These are phyloP conservation scores for Leccinum uliginosum DNA, from an alignment of 768 basidiomycete species.

Conservation along the genomic window DNA sequence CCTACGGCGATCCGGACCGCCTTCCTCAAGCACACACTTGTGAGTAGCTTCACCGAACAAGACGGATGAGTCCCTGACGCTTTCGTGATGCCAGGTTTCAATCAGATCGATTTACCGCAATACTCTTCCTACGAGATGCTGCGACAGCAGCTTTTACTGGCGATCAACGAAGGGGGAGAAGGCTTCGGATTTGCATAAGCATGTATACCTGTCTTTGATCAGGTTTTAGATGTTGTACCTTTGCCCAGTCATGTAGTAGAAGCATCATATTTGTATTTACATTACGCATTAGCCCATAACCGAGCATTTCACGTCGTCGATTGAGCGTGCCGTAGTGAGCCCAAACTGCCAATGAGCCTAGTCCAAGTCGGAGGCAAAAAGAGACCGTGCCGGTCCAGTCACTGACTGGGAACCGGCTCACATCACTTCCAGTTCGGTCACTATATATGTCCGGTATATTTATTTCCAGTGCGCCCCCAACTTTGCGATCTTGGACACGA, in stretches of 20 bases:
- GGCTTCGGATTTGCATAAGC: slow-evolving; percentile 80
- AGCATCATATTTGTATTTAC: slow-evolving; percentile 34
- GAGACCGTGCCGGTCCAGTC: background rate
- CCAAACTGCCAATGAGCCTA: too few species aligned
- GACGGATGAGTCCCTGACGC: slow-evolving; percentile 11
- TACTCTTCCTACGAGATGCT: slow-evolving; percentile 97
- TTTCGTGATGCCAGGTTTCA: slow-evolving; percentile 59
- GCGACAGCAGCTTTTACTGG: slow-evolving; percentile 81
- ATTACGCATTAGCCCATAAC: slow-evolving; percentile 17
- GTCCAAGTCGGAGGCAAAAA: background rate
- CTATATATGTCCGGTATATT: background rate
- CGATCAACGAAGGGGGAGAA: slow-evolving; percentile 95
- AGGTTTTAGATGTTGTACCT: slow-evolving; percentile 13
- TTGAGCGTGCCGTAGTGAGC: background rate
- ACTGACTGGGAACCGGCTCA: slow-evolving; percentile 3
- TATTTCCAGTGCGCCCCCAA: background rate
- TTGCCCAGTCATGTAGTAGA: slow-evolving; percentile 23
- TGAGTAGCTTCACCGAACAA: slow-evolving; percentile 34
- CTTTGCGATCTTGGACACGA: background rate
- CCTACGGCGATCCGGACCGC: slow-evolving; percentile 81
- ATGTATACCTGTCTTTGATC: slow-evolving; percentile 6
- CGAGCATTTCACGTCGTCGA: background rate
- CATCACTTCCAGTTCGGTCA: background rate
- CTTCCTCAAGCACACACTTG: slow-evolving; percentile 90
- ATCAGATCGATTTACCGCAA: slow-evolving; percentile 91